These are phyloP conservation scores for Malus hybrid DNA, from an alignment of 331 rosid species.

Conservation along the genomic window DNA sequence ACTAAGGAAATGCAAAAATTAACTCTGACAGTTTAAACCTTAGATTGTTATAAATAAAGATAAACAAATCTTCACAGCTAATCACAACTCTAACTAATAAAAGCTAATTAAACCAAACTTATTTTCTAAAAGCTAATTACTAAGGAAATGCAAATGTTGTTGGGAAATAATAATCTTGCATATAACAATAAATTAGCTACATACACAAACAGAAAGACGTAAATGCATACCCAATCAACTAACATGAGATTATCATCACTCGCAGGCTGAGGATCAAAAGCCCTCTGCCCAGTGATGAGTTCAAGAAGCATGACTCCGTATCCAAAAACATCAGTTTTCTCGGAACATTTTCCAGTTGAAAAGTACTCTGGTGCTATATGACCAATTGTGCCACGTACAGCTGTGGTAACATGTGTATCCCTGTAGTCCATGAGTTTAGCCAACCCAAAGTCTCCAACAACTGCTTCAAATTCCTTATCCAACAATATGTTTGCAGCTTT, in stretches of 20 bases:
- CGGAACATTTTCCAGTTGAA: conserved; percentile 85
- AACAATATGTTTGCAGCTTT: conserved; percentile 86
- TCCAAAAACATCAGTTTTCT: conserved; percentile 91
- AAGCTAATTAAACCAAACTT: too few species aligned
- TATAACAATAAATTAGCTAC: not conserved
- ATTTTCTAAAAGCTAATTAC: too few species aligned
- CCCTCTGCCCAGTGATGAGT: conserved; percentile 87
- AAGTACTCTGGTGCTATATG: conserved; percentile 84
- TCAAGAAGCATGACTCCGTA: conserved; percentile 92
- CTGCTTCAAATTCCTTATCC: conserved; percentile 81
- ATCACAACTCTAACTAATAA: too few species aligned
- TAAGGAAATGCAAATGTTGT: not conserved
- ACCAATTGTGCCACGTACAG: conserved; percentile 80
- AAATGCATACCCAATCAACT: conserved; percentile 75
- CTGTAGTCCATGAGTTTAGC: conserved; percentile 85
- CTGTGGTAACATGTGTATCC: conserved; percentile 83
- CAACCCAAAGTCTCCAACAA: conserved; percentile 86
- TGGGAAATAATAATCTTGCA: not conserved
- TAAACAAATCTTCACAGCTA: too few species aligned
- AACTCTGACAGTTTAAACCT: too few species aligned
- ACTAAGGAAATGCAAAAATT: too few species aligned
- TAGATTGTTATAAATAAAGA: too few species aligned
- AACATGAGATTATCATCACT: conserved; percentile 76
- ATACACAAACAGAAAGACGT: not conserved
- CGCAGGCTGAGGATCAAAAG: conserved; percentile 84